Base-by-base conservation (phyloP, 345 rosid species). In the Leavenworthia alabamica region DNA sequence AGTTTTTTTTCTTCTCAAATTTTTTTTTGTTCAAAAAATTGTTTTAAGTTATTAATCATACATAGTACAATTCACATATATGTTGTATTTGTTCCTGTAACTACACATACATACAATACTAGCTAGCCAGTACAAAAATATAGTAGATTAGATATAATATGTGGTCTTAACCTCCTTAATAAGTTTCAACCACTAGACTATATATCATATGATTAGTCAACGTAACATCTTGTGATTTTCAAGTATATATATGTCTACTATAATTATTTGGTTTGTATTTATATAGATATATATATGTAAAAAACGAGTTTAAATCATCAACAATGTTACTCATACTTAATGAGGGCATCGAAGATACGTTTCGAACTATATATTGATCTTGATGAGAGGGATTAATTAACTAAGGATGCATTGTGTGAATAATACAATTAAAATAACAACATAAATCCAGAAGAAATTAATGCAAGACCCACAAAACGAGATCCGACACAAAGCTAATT, bases 401-500 rank as follows among this genome's bases (percentile, higher is more conserved):
- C n/a, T 20, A 23, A 56, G 7, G 43, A 23, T 13, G 28, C 28
- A 12, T 28, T 16, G 26, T 37, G 26, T 49, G 22, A 44, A 43
- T 48, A 44, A 43, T 48, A 42, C 27, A 57, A 50, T 65, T 64
- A 57, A 64, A 71, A 64, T 71, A 71, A 50, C 55, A 71, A 35
- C 75, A 64, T 71, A 64, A 57, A 49, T 64, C 60, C 66, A 71
- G 71, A 71, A 29, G 61, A 42, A 35, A 12, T 71, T 71, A 71
- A 71, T 71, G 75, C 75, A 57, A 71, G 75, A 64, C 71, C 44
- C 75, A 64, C 61, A 64, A 56, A 56, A 79, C 77, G 78, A 78
- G 88, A 78, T 76, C 77, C 78, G 82, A 78, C 86, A 74, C 58
- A 60, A 68, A 55, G 78, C 82, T 77, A 71, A n/a, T n/a, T n/a